Base-by-base conservation (phyloP, 306 rosid genomes). In the Vigna hirtella region DNA sequence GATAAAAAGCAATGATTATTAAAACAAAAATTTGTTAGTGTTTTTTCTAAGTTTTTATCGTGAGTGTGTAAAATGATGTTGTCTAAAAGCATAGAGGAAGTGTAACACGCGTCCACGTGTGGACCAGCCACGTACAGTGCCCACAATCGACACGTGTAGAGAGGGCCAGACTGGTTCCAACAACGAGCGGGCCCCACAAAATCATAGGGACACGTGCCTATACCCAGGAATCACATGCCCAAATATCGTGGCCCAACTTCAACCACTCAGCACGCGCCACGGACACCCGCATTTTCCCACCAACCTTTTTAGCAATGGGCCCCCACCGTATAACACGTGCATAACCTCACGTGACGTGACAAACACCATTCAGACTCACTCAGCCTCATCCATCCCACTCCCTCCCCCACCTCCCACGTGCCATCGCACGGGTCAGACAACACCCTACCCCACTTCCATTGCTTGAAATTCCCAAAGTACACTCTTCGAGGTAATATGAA, bases 191-290 rank as follows among this genome's bases (percentile, higher is more conserved):
- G 52, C n/a, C 85, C 85, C 90, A 67, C 62, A 43, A 38, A 50
- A 67, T 76, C 80, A 72, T 55, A 30, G 83, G 76, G 68, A 81
- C 90, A 90, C 85, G 86, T 87, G 90, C 84, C 80, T 11, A 15
- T 34, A 66, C 49, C 43, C 1, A 67, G 3, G 55, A 36, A 3
- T 81, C 84, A 74, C 85, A 45, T 76, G 92, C 56, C 70, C 72
- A 59, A 61, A 63, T 79, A 83, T 53, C 79, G 80, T 78, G 88
- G 85, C 88, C 83, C 87, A 84, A 73, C 65, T 63, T 64, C 52
- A 87, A 58, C 84, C 80, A 45, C 5, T 45, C 50, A 45, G 5
- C 15, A 45, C 15, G 66, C 76, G 79, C 88, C 89, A 80, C 86
- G 84, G 57, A 77, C 81, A 66, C 74, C 73, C 81, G 62, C 57